A percentile compares a stretch with the other conserved stretches of the same genome.
Conservation (phyloP, 2,329 filamentous ascomycete genomes). For the Xylariales sp. region DNA sequence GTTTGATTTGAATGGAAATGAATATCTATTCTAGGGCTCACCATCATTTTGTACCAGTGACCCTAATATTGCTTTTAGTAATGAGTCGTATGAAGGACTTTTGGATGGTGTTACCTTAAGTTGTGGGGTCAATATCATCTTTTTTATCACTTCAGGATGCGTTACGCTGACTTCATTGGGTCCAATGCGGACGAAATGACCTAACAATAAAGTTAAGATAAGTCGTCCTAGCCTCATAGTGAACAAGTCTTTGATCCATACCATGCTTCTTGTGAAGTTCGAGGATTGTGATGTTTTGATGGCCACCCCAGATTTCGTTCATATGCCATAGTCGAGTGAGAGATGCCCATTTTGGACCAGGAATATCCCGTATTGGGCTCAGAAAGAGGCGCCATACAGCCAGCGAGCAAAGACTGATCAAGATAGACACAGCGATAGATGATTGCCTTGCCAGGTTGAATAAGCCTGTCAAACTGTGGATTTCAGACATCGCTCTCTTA, state of each 20-base stretch:
- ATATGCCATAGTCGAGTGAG: conserved; percentile 1
- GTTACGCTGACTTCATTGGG: conserved; percentile 3
- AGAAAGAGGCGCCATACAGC: neutral
- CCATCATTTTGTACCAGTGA: conserved; percentile 1
- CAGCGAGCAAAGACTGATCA: neutral
- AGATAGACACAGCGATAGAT: neutral
- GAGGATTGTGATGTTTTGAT: neutral
- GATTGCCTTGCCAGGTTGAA: neutral
- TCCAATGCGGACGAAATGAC: conserved; percentile 2
- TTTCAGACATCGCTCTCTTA: too few species aligned
- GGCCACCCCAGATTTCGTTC: neutral
- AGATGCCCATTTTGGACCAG: neutral
- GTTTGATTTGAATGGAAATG: neutral
- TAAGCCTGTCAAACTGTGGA: too few species aligned
- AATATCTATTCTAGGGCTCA: neutral
- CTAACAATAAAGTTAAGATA: neutral
- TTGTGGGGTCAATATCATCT: conserved; percentile 1
- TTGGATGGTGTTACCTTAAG: neutral
- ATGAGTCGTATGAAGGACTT: neutral
- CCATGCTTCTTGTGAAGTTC: conserved; percentile 1
- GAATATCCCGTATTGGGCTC: neutral
- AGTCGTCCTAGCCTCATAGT: neutral
- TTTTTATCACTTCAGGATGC: neutral
- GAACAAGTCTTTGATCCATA: neutral
- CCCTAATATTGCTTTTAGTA: neutral